Evolutionary conservation across 192 early-diverging fungal species (phyloP), one percentile per base, ranked within the genome.

Genomic region (Podila epicladia): DNA sequence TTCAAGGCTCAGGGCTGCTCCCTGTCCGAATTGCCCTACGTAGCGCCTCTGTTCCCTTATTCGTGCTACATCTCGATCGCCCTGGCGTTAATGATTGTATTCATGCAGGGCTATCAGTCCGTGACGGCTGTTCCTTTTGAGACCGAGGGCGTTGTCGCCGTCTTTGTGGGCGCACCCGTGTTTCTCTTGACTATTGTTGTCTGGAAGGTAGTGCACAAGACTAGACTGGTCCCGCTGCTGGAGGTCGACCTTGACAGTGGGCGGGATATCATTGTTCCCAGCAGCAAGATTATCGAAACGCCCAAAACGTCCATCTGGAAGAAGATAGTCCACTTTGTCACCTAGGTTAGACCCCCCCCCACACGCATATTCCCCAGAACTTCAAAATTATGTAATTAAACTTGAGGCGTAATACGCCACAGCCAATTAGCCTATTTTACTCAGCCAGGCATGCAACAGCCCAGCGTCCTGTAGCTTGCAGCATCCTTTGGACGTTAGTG

Each of bases 41-140:
- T 70, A 19, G 90, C 96, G 0, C 86, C 89, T 1, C 84, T 93
- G 24, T 94, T 87, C 73, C 64, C 64, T 15, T 65, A 53, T 22
- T 60, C 89, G 92, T 12, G 90, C 92, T 24, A 86, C 91, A 35
- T 89, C 58, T 87, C 94, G 4, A 74, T 94, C 58, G 58, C 87
- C 2, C 70, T 95, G 50, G 87, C 91, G 17, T 50, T 72, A 7
- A 76, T 92, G 29, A 88, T 92, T 24, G 84, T 91, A n/a, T 73
- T 84, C 22, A 87, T 88, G 19, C 88, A 92, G 59, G 88, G 89
- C 2, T 90, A 87, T 64, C 83, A 86, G 24, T 82, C 82, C 74
- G 84, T 82, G 19, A 82, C 89, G 87, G 1, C 88, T 32, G 41
- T 89, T 17, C 83, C 89, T 26, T 55, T 55, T 31, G 84, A 89